Evolutionary conservation across 2,329 filamentous ascomycete genomes (phyloP).

Genomic region (Aspergillus unguis): DNA sequence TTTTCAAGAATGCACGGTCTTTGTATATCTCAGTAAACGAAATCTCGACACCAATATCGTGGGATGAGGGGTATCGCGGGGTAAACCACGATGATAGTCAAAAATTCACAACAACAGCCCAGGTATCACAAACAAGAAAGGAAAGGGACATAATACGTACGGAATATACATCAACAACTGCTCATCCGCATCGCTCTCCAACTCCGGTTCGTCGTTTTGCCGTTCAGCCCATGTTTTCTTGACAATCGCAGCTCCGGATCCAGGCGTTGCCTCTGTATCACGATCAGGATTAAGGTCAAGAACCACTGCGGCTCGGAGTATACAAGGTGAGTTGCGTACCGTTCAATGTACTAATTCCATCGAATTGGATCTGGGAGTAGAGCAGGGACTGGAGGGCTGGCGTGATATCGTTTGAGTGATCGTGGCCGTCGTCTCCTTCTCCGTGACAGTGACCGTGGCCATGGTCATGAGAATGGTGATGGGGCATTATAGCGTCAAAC

Average conservation of each 20-base stretch:
- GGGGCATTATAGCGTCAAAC: conserved; percentile 27
- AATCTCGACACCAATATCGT: not conserved
- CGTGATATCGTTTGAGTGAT: conserved; percentile 88
- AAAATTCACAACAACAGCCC: not conserved
- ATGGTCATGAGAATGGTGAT: conserved; percentile 40
- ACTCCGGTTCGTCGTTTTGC: conserved; percentile 66
- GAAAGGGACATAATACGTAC: conserved; percentile 49
- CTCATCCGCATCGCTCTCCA: conserved; percentile 84
- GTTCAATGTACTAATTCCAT: conserved; percentile 79
- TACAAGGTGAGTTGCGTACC: conserved; percentile 36
- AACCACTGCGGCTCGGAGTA: not conserved
- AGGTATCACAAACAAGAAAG: not conserved
- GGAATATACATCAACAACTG: conserved; percentile 91
- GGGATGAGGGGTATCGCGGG: conserved; percentile 22
- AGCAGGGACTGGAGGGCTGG: conserved; percentile 87
- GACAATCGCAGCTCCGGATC: conserved; percentile 69
- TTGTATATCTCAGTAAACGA: not conserved
- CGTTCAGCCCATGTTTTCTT: conserved; percentile 91
- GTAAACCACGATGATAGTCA: conserved; percentile 7
- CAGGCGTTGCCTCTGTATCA: conserved; percentile 54
- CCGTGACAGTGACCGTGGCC: conserved; percentile 46
- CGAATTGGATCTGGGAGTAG: conserved; percentile 89
- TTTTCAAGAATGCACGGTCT: not conserved
- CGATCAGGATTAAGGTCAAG: not conserved
- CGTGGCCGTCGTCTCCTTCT: conserved; percentile 58